These are phyloP conservation scores for Collybia mongolica DNA, from an alignment of 768 basidiomycete species.

Conservation along the genomic window DNA sequence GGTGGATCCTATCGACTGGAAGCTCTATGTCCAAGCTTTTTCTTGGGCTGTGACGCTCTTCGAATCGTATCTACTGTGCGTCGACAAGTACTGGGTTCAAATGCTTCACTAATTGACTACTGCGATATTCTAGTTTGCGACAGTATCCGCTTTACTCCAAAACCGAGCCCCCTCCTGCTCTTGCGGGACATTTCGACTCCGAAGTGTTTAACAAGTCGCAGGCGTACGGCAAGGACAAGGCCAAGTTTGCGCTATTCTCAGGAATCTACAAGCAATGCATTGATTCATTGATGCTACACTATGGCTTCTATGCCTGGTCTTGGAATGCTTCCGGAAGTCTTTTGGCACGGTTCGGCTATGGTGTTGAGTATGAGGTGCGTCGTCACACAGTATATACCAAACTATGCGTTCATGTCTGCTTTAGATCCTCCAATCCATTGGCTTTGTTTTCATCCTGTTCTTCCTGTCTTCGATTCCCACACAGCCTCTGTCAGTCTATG, in stretches of 20 bases:
- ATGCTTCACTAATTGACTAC: slow-evolving; percentile 2
- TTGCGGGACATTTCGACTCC: slow-evolving; percentile 64
- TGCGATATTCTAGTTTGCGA: slow-evolving; percentile 40
- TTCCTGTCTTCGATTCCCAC: slow-evolving; percentile 64
- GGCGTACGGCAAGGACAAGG: slow-evolving; percentile 88
- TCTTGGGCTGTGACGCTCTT: slow-evolving; percentile 81
- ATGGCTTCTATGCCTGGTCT: slow-evolving; percentile 79
- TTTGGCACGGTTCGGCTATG: slow-evolving; percentile 58
- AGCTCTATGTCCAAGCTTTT: slow-evolving; percentile 73
- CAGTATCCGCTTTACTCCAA: slow-evolving; percentile 88
- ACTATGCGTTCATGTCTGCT: background rate
- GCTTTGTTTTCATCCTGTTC: slow-evolving; percentile 69
- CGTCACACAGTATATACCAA: background rate
- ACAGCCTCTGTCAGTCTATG: slow-evolving; percentile 78
- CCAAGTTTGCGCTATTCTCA: slow-evolving; percentile 73
- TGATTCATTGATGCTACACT: slow-evolving; percentile 69
- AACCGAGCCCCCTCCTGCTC: slow-evolving; percentile 64
- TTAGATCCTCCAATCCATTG: slow-evolving; percentile 83
- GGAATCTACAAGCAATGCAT: slow-evolving; percentile 72
- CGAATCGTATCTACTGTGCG: slow-evolving; percentile 86
- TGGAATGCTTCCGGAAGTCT: slow-evolving; percentile 66
- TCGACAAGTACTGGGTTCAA: slow-evolving; percentile 7
- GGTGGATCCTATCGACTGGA: slow-evolving; percentile 76
- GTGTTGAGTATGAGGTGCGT: slow-evolving; percentile 70
- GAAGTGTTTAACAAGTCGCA: slow-evolving; percentile 89